Percentiles rank a stretch among this genome's conserved stretches.
Conservation (phyloP, 1,284 basidiomycete species). For the Pseudozyma sp. region DNA sequence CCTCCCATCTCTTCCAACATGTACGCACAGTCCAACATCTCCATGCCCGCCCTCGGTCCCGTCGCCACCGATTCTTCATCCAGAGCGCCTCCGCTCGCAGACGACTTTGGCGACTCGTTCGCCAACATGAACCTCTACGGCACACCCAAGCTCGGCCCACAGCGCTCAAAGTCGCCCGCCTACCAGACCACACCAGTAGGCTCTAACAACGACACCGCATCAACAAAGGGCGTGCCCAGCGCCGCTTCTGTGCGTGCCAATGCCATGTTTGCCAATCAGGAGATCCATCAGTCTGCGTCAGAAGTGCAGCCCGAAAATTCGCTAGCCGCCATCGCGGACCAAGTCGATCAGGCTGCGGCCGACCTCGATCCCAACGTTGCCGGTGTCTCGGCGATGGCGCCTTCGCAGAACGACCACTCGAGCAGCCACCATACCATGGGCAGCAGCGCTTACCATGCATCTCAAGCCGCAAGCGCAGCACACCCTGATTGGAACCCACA, state of each 20-base stretch:
- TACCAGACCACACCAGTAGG: background rate
- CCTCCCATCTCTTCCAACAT: constrained; percentile 32
- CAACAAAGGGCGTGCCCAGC: constrained; percentile 17
- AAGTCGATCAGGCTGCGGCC: constrained; percentile 56
- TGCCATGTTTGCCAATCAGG: constrained; percentile 57
- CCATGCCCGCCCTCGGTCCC: constrained; percentile 54
- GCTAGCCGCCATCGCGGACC: constrained; percentile 57
- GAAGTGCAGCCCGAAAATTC: constrained; percentile 59
- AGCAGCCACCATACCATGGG: constrained; percentile 18
- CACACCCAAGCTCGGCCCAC: constrained; percentile 51
- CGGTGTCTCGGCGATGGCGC: constrained; percentile 2
- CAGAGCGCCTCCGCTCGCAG: constrained; percentile 53
- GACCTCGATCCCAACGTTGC: constrained; percentile 40
- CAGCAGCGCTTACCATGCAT: constrained; percentile 16
- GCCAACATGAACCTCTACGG: constrained; percentile 54
- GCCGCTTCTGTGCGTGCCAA: constrained; percentile 49
- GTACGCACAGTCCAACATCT: constrained; percentile 61
- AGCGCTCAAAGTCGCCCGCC: constrained; percentile 34
- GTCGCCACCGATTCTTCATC: constrained; percentile 12
- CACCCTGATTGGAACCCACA: constrained; percentile 31
- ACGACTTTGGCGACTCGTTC: constrained; percentile 55
- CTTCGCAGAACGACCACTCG: constrained; percentile 21
- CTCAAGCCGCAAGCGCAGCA: constrained; percentile 1
- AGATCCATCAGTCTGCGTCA: constrained; percentile 59
- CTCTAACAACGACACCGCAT: background rate